These are phyloP conservation scores for Coleophoma crateriformis DNA, from an alignment of 2,329 filamentous ascomycete genomes.

Conservation along the genomic window DNA sequence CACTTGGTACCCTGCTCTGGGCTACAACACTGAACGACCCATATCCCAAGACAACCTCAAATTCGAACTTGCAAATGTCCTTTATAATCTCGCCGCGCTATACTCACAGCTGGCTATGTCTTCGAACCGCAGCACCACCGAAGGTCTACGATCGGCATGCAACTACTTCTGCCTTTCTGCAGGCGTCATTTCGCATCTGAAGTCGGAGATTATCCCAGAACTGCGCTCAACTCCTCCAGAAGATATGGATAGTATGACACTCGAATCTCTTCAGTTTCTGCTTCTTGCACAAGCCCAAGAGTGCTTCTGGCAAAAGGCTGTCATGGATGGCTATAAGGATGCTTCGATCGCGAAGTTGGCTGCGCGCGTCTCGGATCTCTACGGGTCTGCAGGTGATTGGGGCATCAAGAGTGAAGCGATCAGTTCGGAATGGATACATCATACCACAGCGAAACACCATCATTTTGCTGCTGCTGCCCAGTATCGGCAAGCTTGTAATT, in stretches of 20 bases:
- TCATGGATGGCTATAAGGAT: conserved; percentile 90
- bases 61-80: conserved; percentile 84
- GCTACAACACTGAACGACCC: conserved; percentile 78
- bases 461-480: conserved; percentile 96
- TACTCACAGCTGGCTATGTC: conserved; percentile 88
- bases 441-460: conserved; percentile 94
- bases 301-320: conserved; percentile 97
- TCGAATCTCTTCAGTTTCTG: conserved; percentile 77
- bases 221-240: conserved; percentile 81
- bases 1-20: conserved; percentile 89
- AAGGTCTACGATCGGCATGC: conserved; percentile 81
- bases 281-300: conserved; percentile 92
- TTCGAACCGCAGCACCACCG: conserved; percentile 69
- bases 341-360: conserved; percentile 87
- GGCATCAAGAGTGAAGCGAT: conserved; percentile 86
- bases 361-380: conserved; percentile 85
- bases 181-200: conserved; percentile 75
- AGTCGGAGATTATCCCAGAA: conserved; percentile 72
- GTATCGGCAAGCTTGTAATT: conserved; percentile 84
- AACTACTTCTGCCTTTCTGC: conserved; percentile 87
- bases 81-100: conserved; percentile 89
- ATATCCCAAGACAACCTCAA: conserved; percentile 61
- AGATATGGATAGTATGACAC: conserved; percentile 87
- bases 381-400: conserved; percentile 76
- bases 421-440: conserved; percentile 94